phyloP scores from a whole-genome alignment of 768 basidiomycete genomes.

The Russula earlei region DNA sequence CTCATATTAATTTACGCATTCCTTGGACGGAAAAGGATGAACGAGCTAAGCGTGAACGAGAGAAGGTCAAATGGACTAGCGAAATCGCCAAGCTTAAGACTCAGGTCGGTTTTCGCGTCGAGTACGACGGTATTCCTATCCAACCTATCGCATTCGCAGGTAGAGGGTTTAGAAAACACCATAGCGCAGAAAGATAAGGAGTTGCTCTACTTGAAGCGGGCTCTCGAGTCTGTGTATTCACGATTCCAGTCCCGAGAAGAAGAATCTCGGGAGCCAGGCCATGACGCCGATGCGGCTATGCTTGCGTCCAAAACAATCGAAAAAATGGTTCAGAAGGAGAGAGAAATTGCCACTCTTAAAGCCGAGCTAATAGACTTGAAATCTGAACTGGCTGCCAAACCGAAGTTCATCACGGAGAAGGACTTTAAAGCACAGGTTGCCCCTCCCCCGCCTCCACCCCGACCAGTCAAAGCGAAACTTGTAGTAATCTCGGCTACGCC shows the following conservation, averaged over 20 bases:
- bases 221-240: conserved; percentile 81
- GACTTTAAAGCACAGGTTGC: conserved; percentile 61
- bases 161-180: conserved; percentile 40
- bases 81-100: conserved; percentile 65
- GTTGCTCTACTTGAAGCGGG: conserved; percentile 64
- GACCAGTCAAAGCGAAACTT: conserved; percentile 21
- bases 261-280: conserved; percentile 39
- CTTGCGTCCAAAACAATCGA: conserved; percentile 70
- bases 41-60: conserved; percentile 64
- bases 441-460: conserved; percentile 51
- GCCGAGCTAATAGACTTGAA: conserved; percentile 43
- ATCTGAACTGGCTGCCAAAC: conserved; percentile 40
- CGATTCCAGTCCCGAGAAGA: conserved; percentile 57
- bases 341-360: conserved; percentile 46
- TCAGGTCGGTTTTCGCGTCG: conserved; percentile 38
- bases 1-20: background rate
- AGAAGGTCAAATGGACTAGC: conserved; percentile 59
- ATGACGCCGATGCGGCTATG: conserved; percentile 52
- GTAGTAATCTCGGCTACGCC: background rate
- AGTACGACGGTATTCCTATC: background rate
- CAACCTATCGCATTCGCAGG: conserved; percentile 30
- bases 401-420: conserved; percentile 47
- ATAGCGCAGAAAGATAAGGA: conserved; percentile 59
- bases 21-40: conserved; percentile 44
- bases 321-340: conserved; percentile 56